phyloP scores from a whole-genome alignment of 345 rosid genomes.

The Sonneratia alba region DNA sequence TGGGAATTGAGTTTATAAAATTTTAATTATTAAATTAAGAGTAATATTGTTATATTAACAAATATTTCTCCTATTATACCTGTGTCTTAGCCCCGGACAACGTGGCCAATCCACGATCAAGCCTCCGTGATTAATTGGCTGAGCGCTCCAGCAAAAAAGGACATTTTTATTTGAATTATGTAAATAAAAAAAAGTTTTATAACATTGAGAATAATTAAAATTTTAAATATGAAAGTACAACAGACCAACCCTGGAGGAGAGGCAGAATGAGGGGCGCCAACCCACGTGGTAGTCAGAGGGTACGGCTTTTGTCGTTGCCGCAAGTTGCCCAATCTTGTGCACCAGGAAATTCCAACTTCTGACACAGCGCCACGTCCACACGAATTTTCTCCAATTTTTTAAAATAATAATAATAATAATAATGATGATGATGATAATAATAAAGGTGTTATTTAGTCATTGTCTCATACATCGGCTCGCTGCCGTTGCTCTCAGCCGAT shows the following conservation, averaged over 20 bases:
- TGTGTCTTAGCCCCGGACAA: background rate
- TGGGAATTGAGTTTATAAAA: too few species aligned
- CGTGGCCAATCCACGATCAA: background rate
- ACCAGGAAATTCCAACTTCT: slow-evolving; percentile 10
- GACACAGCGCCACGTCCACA: slow-evolving; percentile 20
- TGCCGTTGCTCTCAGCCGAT: background rate
- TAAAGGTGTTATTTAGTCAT: background rate
- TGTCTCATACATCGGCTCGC: background rate
- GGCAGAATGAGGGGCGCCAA: background rate
- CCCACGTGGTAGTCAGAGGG: background rate
- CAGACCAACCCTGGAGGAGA: background rate
- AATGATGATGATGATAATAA: too few species aligned
- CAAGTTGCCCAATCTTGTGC: slow-evolving; percentile 1
- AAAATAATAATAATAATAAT: background rate
- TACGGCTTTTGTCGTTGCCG: background rate
- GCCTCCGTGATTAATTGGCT: background rate
- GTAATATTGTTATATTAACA: too few species aligned
- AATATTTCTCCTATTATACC: background rate
- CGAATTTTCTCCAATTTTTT: background rate
- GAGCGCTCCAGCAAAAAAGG: too few species aligned
- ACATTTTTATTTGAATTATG: too few species aligned
- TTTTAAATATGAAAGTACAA: too few species aligned
- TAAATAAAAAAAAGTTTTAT: too few species aligned
- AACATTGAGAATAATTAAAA: too few species aligned
- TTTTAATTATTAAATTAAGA: too few species aligned